Conservation (phyloP, 2,329 filamentous ascomycete genomes). For the Gremmenia infestans region DNA sequence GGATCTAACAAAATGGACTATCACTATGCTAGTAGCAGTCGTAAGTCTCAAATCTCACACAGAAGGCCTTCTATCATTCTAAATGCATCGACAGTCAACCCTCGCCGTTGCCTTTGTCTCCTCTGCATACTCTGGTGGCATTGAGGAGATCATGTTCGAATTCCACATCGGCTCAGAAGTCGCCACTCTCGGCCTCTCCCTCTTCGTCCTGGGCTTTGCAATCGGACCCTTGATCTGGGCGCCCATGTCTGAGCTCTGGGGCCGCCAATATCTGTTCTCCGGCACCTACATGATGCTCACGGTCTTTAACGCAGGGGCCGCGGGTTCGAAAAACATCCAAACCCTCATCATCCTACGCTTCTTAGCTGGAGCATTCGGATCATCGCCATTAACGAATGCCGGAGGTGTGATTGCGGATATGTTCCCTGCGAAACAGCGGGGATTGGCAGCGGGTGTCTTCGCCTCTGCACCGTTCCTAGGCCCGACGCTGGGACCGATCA, state of each 20-base stretch:
- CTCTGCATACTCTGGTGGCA: slow-evolving; percentile 38
- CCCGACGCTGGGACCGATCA: slow-evolving; percentile 59
- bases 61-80: neutral
- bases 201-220: slow-evolving; percentile 42
- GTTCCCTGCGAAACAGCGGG: slow-evolving; percentile 47
- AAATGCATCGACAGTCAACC: slow-evolving; percentile 37
- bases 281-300: slow-evolving; percentile 53
- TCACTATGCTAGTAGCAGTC: slow-evolving; percentile 35
- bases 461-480: slow-evolving; percentile 63
- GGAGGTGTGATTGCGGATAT: slow-evolving; percentile 59
- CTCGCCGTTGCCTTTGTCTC: slow-evolving; percentile 37
- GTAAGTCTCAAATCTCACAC: slow-evolving; percentile 44
- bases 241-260: slow-evolving; percentile 46
- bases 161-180: slow-evolving; percentile 36
- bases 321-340: slow-evolving; percentile 52
- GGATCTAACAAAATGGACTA: slow-evolving; percentile 35
- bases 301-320: slow-evolving; percentile 56
- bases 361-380: slow-evolving; percentile 58
- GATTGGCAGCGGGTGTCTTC: slow-evolving; percentile 56
- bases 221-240: slow-evolving; percentile 39
- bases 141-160: slow-evolving; percentile 30
- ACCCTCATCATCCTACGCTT: slow-evolving; percentile 63
- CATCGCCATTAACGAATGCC: slow-evolving; percentile 56
- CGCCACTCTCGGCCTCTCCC: slow-evolving; percentile 38
- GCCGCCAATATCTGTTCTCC: slow-evolving; percentile 54